Conservation (phyloP, 169 alveolate genomes). For the Theileria luwenshuni region DNA sequence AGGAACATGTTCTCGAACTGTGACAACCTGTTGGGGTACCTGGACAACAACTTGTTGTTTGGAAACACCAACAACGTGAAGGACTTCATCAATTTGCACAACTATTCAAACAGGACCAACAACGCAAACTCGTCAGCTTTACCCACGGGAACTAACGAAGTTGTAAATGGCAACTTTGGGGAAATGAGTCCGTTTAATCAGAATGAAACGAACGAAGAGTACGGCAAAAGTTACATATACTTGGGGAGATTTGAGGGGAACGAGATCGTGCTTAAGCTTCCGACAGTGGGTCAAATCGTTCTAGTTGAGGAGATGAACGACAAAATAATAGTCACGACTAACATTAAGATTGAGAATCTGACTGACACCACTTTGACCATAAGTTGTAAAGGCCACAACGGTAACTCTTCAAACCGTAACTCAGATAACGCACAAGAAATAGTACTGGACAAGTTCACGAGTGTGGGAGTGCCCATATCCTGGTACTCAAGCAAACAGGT, state of each 20-base stretch:
- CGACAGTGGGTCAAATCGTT: slow-evolving; percentile 28
- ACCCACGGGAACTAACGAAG: not conserved
- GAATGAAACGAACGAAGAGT: not conserved
- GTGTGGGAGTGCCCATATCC: slow-evolving; percentile 51
- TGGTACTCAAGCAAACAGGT: slow-evolving; percentile 44
- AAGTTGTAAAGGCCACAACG: not conserved
- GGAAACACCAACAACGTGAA: slow-evolving; percentile 64
- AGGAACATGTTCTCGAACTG: slow-evolving; percentile 4
- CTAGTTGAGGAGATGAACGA: slow-evolving; percentile 36
- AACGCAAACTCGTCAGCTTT: not conserved
- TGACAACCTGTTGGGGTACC: not conserved
- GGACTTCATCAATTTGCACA: slow-evolving; percentile 21
- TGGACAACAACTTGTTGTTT: slow-evolving; percentile 32
- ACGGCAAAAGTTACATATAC: not conserved
- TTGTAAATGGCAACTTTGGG: not conserved
- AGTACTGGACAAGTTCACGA: slow-evolving; percentile 44
- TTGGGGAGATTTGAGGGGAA: slow-evolving; percentile 48
- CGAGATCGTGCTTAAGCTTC: slow-evolving; percentile 36
- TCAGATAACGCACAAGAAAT: slow-evolving; percentile 8
- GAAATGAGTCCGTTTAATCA: not conserved
- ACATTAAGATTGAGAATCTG: slow-evolving; percentile 48
- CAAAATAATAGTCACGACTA: slow-evolving; percentile 38
- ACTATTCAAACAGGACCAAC: slow-evolving; percentile 2
- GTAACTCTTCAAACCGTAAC: not conserved
- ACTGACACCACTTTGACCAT: slow-evolving; percentile 39